These are phyloP conservation scores for Tilletia setariae DNA, from an alignment of 1,284 basidiomycete genomes.

Conservation along the genomic window DNA sequence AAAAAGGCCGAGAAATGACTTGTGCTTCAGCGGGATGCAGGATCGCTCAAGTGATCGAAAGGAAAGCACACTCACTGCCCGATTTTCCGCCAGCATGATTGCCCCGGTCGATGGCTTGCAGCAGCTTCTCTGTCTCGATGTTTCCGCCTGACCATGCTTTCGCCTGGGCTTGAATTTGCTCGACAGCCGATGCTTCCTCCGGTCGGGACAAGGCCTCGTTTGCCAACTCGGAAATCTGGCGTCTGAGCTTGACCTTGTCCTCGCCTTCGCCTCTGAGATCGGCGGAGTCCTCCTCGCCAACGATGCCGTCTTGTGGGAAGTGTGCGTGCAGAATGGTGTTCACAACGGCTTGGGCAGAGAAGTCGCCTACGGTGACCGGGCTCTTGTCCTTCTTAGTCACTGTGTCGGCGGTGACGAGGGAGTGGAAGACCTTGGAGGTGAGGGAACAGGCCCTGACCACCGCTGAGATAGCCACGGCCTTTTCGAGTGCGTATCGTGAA, in stretches of 20 bases:
- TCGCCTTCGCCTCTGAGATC: slow-evolving; percentile 60
- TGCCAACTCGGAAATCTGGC: slow-evolving; percentile 75
- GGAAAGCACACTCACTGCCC: slow-evolving; percentile 65
- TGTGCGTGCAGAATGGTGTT: slow-evolving; percentile 56
- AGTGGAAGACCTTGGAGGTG: slow-evolving; percentile 79
- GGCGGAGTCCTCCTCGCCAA: slow-evolving; percentile 90
- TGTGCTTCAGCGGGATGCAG: neutral
- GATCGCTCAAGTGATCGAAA: slow-evolving; percentile 1
- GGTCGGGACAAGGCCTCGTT: slow-evolving; percentile 68
- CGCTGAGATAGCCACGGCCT: slow-evolving; percentile 77
- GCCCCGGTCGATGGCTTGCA: slow-evolving; percentile 82
- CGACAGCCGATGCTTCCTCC: slow-evolving; percentile 56
- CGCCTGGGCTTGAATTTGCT: slow-evolving; percentile 44
- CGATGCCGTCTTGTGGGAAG: slow-evolving; percentile 82
- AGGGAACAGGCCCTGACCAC: slow-evolving; percentile 77
- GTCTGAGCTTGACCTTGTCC: slow-evolving; percentile 57
- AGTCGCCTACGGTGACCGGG: slow-evolving; percentile 74
- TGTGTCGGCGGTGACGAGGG: slow-evolving; percentile 73
- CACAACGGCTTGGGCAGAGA: slow-evolving; percentile 50
- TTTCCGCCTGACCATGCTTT: slow-evolving; percentile 24
- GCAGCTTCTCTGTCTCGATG: slow-evolving; percentile 60
- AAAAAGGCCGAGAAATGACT: neutral
- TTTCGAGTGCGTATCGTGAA: slow-evolving; percentile 58
- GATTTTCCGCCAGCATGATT: slow-evolving; percentile 70
- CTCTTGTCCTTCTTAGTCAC: slow-evolving; percentile 90